phyloP scores from a whole-genome alignment of 2,329 filamentous ascomycete species.

The Tolypocladium sp. region DNA sequence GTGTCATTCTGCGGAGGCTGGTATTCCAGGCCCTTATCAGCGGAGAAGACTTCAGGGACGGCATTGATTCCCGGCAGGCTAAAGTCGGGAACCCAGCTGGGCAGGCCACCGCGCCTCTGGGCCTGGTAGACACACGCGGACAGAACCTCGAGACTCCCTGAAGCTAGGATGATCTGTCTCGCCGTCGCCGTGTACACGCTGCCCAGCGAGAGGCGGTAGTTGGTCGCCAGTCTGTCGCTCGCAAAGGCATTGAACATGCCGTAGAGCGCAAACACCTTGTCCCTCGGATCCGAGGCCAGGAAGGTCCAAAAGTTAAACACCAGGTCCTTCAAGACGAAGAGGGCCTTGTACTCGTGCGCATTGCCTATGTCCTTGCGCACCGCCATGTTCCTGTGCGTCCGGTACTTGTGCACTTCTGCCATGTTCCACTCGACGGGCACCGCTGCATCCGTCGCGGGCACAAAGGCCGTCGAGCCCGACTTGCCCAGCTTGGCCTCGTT shows the following conservation, averaged over 20 bases:
- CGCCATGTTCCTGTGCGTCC: conserved; percentile 4
- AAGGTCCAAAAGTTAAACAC: conserved; percentile 14
- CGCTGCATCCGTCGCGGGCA: conserved; percentile 8
- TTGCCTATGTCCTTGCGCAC: background rate
- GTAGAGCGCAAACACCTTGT: conserved; percentile 15
- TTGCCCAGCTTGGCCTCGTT: conserved; percentile 9
- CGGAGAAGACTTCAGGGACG: conserved; percentile 9
- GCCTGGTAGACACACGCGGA: conserved; percentile 7
- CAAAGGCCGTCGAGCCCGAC: conserved; percentile 6
- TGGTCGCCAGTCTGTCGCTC: conserved; percentile 4
- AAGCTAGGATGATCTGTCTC: conserved; percentile 10
- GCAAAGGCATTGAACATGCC: conserved; percentile 13
- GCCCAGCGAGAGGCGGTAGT: conserved; percentile 12
- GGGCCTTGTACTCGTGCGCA: conserved; percentile 1
- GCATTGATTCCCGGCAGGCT: conserved; percentile 10
- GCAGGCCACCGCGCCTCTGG: conserved; percentile 4
- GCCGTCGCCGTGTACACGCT: conserved; percentile 11
- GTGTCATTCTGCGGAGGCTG: background rate
- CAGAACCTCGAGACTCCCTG: conserved; percentile 8
- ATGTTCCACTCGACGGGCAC: conserved; percentile 15
- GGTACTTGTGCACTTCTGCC: conserved; percentile 13
- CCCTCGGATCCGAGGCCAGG: conserved; percentile 12
- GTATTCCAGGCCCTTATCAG: conserved; percentile 10
- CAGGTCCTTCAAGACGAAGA: conserved; percentile 9
- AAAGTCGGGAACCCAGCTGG: conserved; percentile 15